Conservation (phyloP, 768 basidiomycete genomes). For the Tricholoma sp. region DNA sequence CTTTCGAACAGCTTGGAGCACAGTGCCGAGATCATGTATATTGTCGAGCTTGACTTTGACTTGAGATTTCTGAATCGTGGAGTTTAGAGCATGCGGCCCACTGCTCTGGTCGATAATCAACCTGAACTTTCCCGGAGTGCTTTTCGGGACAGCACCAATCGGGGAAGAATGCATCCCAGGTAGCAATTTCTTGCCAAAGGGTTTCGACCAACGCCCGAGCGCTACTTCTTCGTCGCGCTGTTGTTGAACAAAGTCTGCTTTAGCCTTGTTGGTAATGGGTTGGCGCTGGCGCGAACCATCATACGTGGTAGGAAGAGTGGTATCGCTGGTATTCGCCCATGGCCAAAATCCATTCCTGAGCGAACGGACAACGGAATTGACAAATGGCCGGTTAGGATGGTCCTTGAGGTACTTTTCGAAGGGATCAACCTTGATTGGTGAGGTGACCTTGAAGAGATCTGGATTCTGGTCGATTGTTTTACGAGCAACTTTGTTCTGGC, state of each 20-base stretch:
- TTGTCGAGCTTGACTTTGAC: slow-evolving; percentile 2
- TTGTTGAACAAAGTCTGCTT: slow-evolving; percentile 16
- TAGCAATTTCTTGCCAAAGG: slow-evolving; percentile 30
- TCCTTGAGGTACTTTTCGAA: neutral
- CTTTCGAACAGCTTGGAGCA: slow-evolving; percentile 8
- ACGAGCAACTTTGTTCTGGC: slow-evolving; percentile 12
- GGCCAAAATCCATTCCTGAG: neutral
- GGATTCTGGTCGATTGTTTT: slow-evolving; percentile 13
- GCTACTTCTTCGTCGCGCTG: slow-evolving; percentile 25
- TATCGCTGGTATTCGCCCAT: neutral
- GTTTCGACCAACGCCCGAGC: slow-evolving; percentile 20
- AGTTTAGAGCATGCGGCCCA: slow-evolving; percentile 28
- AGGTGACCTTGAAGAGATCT: neutral
- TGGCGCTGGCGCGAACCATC: too few species aligned
- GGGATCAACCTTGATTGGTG: neutral
- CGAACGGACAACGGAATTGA: too few species aligned
- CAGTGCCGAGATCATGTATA: slow-evolving; percentile 23
- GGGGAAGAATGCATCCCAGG: slow-evolving; percentile 42
- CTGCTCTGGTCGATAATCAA: slow-evolving; percentile 35
- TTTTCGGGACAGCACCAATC: slow-evolving; percentile 33
- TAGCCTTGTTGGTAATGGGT: neutral
- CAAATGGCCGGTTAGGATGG: neutral
- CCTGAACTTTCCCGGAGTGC: slow-evolving; percentile 24
- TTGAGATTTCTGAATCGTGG: slow-evolving; percentile 21
- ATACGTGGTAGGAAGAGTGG: neutral